Evolutionary conservation across 2,329 filamentous ascomycete genomes (phyloP).

Genomic region (Penicillium janthinellum): DNA sequence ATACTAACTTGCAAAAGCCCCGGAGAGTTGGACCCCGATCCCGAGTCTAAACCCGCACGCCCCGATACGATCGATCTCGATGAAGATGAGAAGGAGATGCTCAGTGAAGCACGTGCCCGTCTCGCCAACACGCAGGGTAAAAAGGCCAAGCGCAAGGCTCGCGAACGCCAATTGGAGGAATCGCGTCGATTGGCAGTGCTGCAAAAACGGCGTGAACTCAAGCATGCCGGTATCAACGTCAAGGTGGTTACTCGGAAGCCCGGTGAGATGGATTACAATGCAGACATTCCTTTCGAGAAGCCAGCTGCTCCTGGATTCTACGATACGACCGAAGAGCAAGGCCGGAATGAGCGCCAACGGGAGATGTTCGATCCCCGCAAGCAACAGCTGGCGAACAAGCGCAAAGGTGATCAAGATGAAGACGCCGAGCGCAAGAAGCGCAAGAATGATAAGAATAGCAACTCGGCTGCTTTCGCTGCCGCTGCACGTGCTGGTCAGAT

Average conservation of each 20-base stretch:
- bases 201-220: slow-evolving; percentile 94
- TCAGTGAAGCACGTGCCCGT: slow-evolving; percentile 94
- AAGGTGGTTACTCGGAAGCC: slow-evolving; percentile 89
- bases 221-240: slow-evolving; percentile 97
- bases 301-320: slow-evolving; percentile 86
- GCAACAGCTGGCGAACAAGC: slow-evolving; percentile 85
- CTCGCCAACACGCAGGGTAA: slow-evolving; percentile 98
- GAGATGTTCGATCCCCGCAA: slow-evolving; percentile 89
- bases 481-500: slow-evolving; percentile 91
- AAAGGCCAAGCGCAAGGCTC: slow-evolving; percentile 96
- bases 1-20: slow-evolving; percentile 52
- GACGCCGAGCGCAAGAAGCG: slow-evolving; percentile 77
- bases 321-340: slow-evolving; percentile 82
- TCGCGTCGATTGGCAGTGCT: slow-evolving; percentile 84
- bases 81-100: slow-evolving; percentile 99
- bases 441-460: slow-evolving; percentile 82
- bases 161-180: slow-evolving; percentile 93
- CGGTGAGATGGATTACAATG: slow-evolving; percentile 99
- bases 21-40: slow-evolving; percentile 94
- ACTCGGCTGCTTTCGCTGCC: slow-evolving; percentile 78
- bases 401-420: slow-evolving; percentile 88
- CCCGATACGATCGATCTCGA: slow-evolving; percentile 98
- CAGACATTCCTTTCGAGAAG: slow-evolving; percentile 97
- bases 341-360: slow-evolving; percentile 78
- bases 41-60: slow-evolving; percentile 91